These are phyloP conservation scores for Castanea crenata DNA, from an alignment of 306 rosid species.

Conservation along the genomic window DNA sequence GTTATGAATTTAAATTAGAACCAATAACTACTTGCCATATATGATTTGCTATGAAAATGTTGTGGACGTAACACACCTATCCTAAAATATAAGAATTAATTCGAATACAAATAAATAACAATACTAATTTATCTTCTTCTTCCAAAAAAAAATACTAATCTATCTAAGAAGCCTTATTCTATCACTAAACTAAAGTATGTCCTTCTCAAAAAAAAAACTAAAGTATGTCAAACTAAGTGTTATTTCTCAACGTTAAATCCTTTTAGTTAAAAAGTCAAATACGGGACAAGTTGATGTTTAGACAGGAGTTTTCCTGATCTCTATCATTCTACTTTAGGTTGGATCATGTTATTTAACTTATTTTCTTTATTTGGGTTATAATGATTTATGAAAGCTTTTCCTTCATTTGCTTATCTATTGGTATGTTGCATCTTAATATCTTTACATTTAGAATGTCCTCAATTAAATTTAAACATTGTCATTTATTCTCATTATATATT, in stretches of 20 bases:
- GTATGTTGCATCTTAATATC: not conserved
- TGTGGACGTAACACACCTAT: too few species aligned
- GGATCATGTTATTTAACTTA: not conserved
- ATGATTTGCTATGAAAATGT: too few species aligned
- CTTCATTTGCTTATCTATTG: not conserved
- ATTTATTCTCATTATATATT: not conserved
- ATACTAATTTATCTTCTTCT: too few species aligned
- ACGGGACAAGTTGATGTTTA: not conserved
- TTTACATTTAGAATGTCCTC: not conserved
- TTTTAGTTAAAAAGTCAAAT: not conserved
- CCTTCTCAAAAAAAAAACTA: too few species aligned
- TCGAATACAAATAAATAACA: too few species aligned
- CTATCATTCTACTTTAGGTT: not conserved
- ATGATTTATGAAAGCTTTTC: not conserved
- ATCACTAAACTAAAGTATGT: too few species aligned
- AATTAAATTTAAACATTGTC: not conserved
- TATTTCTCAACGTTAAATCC: not conserved
- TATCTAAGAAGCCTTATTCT: too few species aligned
- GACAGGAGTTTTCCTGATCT: conserved; percentile 8
- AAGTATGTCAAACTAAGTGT: not conserved
- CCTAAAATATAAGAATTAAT: too few species aligned
- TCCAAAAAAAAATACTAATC: too few species aligned
- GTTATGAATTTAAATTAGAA: too few species aligned
- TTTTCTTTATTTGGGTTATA: not conserved
- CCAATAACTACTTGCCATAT: too few species aligned